Conservation (phyloP, 495 filamentous ascomycete genomes). For the Friedmanniomyces endolithicus region DNA sequence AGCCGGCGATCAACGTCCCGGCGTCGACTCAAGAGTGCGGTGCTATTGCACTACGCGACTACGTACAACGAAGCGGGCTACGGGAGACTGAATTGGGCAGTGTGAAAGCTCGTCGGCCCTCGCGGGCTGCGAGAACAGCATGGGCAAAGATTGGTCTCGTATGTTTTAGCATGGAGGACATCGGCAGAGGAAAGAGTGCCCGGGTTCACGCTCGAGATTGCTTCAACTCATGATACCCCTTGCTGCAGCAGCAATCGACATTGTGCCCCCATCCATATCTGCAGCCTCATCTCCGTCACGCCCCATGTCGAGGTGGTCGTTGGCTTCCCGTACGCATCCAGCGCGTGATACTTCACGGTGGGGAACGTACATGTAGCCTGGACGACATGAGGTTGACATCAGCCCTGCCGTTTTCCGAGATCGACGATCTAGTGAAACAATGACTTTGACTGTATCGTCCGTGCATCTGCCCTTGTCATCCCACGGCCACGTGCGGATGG, state of each 20-base stretch:
- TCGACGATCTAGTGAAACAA: not conserved
- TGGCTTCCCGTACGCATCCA: no score
- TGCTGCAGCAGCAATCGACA: not conserved
- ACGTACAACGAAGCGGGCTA: not conserved
- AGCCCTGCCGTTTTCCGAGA: not conserved
- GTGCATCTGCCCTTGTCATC: not conserved
- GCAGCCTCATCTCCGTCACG: no score
- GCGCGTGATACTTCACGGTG: not conserved
- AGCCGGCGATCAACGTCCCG: not conserved
- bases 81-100: not conserved
- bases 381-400: not conserved
- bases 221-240: constrained; percentile 1
- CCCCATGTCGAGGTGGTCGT: no score
- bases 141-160: not conserved
- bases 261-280: not conserved
- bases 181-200: constrained; percentile 1
- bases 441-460: not conserved
- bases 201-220: not conserved
- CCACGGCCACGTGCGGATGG: not conserved
- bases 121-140: not conserved
- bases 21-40: not conserved
- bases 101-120: not conserved
- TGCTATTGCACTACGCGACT: not conserved
- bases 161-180: not conserved
- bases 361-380: no score